A percentile compares a stretch with the other conserved stretches of the same genome.
phyloP scores from a whole-genome alignment of 2,329 filamentous ascomycete species.

The Talaromyces atroroseus region DNA sequence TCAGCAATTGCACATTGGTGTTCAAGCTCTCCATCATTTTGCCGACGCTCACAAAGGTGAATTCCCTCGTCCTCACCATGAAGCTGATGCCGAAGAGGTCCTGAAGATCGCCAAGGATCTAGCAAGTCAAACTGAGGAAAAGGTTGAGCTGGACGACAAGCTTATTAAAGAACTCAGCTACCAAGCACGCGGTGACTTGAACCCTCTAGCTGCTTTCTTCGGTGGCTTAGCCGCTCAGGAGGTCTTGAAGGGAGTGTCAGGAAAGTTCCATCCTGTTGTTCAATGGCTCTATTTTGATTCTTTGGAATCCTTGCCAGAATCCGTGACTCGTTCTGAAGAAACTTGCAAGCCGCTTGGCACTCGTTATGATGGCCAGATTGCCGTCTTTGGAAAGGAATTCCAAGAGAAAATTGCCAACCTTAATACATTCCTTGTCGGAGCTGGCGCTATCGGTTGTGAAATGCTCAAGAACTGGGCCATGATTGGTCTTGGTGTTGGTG shows the following conservation, averaged over 20 bases:
- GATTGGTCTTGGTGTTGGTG: slow-evolving; percentile 88
- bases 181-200: slow-evolving; percentile 86
- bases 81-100: slow-evolving; percentile 74
- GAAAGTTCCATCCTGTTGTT: slow-evolving; percentile 92
- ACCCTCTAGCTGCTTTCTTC: slow-evolving; percentile 89
- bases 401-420: slow-evolving; percentile 90
- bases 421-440: slow-evolving; percentile 90
- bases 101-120: slow-evolving; percentile 70
- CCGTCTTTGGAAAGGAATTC: slow-evolving; percentile 87
- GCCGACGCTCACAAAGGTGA: slow-evolving; percentile 64
- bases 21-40: slow-evolving; percentile 89
- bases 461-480: slow-evolving; percentile 99
- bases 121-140: slow-evolving; percentile 60
- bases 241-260: slow-evolving; percentile 91
- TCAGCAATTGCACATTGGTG: slow-evolving; percentile 81
- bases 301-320: slow-evolving; percentile 83
- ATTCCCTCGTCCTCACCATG: slow-evolving; percentile 76
- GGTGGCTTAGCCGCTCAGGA: slow-evolving; percentile 92
- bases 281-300: slow-evolving; percentile 99
- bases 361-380: slow-evolving; percentile 95
- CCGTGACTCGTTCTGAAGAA: slow-evolving; percentile 70
- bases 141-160: slow-evolving; percentile 84
- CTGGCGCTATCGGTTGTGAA: slow-evolving; percentile 95
- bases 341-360: slow-evolving; percentile 78
- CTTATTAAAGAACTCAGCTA: slow-evolving; percentile 88